phyloP scores from a whole-genome alignment of 2,329 filamentous ascomycete species.

The Pseudofabraea citricarpa region DNA sequence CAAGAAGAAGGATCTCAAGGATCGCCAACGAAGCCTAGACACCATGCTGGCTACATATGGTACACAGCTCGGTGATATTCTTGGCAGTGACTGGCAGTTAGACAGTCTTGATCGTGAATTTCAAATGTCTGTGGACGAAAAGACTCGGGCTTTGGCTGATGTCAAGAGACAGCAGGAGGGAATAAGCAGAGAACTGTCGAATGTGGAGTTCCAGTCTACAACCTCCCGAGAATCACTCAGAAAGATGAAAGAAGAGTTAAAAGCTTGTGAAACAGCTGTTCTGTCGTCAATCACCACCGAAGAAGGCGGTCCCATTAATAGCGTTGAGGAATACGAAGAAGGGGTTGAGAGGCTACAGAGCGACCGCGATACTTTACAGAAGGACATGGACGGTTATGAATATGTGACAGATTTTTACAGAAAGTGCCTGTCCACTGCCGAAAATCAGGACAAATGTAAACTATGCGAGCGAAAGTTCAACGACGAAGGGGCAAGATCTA shows the following conservation, averaged over 20 bases:
- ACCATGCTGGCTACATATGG: conserved; percentile 74
- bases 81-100: conserved; percentile 65
- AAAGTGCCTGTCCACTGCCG: conserved; percentile 60
- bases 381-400: conserved; percentile 65
- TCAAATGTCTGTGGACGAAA: conserved; percentile 55
- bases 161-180: conserved; percentile 68
- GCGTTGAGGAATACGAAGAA: conserved; percentile 49
- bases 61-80: conserved; percentile 58
- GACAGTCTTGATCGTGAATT: conserved; percentile 67
- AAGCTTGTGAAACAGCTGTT: conserved; percentile 55
- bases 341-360: conserved; percentile 45
- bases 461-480: conserved; percentile 70
- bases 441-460: conserved; percentile 67
- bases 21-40: conserved; percentile 68
- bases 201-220: conserved; percentile 69
- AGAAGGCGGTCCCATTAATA: conserved; percentile 32
- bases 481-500: conserved; percentile 55
- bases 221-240: conserved; percentile 59
- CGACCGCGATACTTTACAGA: conserved; percentile 47
- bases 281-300: conserved; percentile 41
- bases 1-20: conserved; percentile 72
- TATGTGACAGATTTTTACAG: conserved; percentile 68
- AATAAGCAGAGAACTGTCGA: conserved; percentile 66
- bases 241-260: conserved; percentile 58
- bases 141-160: conserved; percentile 53